phyloP scores from a whole-genome alignment of 2,329 filamentous ascomycete species.

The Fonsecaea monophora region DNA sequence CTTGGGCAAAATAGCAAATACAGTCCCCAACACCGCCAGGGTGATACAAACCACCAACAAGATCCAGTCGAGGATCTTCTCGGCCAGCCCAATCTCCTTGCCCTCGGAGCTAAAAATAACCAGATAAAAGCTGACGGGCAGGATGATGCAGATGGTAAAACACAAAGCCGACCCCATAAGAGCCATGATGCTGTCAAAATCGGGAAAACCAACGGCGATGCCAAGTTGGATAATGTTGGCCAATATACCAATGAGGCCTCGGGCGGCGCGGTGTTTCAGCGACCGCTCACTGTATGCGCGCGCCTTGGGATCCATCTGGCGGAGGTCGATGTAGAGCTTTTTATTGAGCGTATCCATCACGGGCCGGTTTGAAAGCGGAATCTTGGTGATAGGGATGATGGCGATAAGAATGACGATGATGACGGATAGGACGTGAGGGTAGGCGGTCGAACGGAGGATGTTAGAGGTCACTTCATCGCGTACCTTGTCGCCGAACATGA shows the following conservation, averaged over 20 bases:
- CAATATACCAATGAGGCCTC: slow-evolving; percentile 67
- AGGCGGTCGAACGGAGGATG: slow-evolving; percentile 75
- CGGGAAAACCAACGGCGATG: slow-evolving; percentile 75
- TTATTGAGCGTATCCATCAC: slow-evolving; percentile 87
- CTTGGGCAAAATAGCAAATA: slow-evolving; percentile 87
- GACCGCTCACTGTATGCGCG: slow-evolving; percentile 48
- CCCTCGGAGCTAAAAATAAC: slow-evolving; percentile 83
- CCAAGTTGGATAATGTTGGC: slow-evolving; percentile 75
- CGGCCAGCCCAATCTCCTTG: slow-evolving; percentile 67
- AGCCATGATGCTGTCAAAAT: slow-evolving; percentile 89
- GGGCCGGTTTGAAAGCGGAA: slow-evolving; percentile 83
- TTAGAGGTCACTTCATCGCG: slow-evolving; percentile 90
- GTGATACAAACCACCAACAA: slow-evolving; percentile 73
- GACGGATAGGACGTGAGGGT: slow-evolving; percentile 75
- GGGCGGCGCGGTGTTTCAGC: slow-evolving; percentile 64
- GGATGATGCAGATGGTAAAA: slow-evolving; percentile 91
- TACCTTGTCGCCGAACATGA: slow-evolving; percentile 95
- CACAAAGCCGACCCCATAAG: slow-evolving; percentile 89
- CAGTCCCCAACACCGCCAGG: slow-evolving; percentile 77
- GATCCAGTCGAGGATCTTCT: slow-evolving; percentile 71
- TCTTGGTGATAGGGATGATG: slow-evolving; percentile 93
- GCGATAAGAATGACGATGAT: slow-evolving; percentile 85
- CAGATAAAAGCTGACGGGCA: slow-evolving; percentile 87
- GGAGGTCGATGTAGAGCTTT: slow-evolving; percentile 72
- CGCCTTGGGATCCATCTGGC: slow-evolving; percentile 46